A percentile compares a stretch with the other conserved stretches of the same genome.
phyloP scores from a whole-genome alignment of 495 filamentous ascomycete species.

The Entonaema liquescens region DNA sequence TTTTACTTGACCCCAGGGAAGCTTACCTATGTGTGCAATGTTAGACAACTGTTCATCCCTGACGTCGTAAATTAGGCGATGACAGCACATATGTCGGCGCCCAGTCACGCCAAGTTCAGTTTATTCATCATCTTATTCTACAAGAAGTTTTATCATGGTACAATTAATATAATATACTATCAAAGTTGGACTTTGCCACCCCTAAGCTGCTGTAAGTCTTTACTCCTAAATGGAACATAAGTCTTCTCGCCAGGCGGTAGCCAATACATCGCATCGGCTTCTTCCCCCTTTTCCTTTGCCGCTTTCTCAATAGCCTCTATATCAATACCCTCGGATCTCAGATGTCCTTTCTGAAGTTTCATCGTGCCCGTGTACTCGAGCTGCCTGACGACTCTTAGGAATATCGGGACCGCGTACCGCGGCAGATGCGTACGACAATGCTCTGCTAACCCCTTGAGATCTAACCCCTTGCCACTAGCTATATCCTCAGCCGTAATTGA shows the following conservation, averaged over 20 bases:
- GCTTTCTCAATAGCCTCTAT: conserved; percentile 53
- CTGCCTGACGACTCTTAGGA: conserved; percentile 68
- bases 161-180: not conserved
- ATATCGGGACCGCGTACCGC: conserved; percentile 79
- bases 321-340: conserved; percentile 76
- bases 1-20: not conserved
- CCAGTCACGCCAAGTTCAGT: not conserved
- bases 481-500: conserved; percentile 29
- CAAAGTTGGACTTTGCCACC: conserved; percentile 49
- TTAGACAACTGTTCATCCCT: no score
- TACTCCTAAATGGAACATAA: conserved; percentile 66
- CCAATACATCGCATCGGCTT: conserved; percentile 63
- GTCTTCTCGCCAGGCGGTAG: conserved; percentile 53
- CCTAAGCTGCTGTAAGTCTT: conserved; percentile 65
- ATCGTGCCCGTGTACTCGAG: conserved; percentile 76
- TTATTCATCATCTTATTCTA: not conserved
- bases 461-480: conserved; percentile 18
- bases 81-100: not conserved
- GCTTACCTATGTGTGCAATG: no score
- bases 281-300: conserved; percentile 60
- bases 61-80: not conserved
- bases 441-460: conserved; percentile 40
- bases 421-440: conserved; percentile 67
- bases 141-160: not conserved
- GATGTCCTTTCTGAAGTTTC: conserved; percentile 82